Percentiles rank a stretch among this genome's conserved stretches.
phyloP scores from a whole-genome alignment of 805 yeast genomes.

The Sporopachydermia quercuum region DNA sequence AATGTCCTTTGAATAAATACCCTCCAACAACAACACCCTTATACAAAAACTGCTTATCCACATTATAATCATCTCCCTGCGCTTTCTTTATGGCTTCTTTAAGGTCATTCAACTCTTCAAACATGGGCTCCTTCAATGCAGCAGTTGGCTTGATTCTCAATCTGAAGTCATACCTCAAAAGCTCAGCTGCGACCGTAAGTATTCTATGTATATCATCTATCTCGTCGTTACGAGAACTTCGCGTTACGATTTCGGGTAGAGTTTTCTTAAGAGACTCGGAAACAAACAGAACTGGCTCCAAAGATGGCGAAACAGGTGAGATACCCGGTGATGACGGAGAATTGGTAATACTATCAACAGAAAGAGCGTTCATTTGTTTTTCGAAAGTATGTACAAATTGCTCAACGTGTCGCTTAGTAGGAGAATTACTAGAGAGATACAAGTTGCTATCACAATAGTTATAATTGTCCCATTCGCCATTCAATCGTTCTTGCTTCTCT shows the following conservation, averaged over 20 bases:
- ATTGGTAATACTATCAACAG: neutral
- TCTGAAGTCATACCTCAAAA: neutral
- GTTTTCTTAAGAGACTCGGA: neutral
- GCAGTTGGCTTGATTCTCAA: neutral
- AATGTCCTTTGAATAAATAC: neutral
- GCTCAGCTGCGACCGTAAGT: neutral
- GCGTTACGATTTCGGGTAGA: neutral
- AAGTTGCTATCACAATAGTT: too few species aligned
- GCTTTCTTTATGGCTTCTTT: neutral
- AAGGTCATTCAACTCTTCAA: neutral
- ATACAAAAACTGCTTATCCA: neutral
- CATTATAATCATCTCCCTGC: neutral
- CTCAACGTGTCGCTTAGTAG: neutral
- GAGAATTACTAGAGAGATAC: neutral
- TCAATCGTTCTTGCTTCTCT: too few species aligned
- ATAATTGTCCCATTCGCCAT: too few species aligned
- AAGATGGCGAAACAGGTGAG: neutral
- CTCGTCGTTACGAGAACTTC: neutral
- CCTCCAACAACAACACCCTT: neutral
- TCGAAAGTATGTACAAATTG: neutral
- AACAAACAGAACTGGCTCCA: neutral
- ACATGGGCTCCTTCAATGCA: neutral
- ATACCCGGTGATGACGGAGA: neutral
- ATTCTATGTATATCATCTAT: neutral
- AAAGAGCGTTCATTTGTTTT: neutral